Evolutionary conservation across 2,329 filamentous ascomycete genomes (phyloP).

Genomic region (Pyricularia sp.): DNA sequence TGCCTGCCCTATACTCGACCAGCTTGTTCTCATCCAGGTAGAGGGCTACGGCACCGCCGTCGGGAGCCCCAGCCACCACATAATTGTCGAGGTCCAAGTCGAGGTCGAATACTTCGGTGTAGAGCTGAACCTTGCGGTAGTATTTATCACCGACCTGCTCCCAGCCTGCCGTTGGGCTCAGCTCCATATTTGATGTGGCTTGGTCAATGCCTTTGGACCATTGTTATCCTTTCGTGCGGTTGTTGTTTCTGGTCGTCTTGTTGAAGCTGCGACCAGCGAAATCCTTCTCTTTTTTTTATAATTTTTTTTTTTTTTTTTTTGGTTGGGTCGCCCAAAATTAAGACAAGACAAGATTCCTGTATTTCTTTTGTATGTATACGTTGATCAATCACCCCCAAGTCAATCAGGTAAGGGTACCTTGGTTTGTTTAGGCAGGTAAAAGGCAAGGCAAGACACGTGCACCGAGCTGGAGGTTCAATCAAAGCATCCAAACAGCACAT

Average conservation of each 20-base stretch:
- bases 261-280: background rate
- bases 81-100: conserved; percentile 94
- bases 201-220: background rate
- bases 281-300: too few species aligned
- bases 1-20: conserved; percentile 63
- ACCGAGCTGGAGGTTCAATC: background rate
- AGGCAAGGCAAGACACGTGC: background rate
- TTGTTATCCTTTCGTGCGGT: background rate
- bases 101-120: conserved; percentile 85
- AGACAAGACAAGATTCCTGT: background rate
- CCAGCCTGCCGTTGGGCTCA: conserved; percentile 76
- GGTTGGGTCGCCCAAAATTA: too few species aligned
- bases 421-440: background rate
- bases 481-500: background rate
- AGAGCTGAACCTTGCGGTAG: conserved; percentile 91
- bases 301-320: too few species aligned
- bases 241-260: background rate
- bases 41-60: conserved; percentile 75
- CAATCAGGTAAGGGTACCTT: background rate
- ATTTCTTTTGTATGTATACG: background rate
- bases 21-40: conserved; percentile 73
- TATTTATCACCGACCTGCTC: conserved; percentile 87
- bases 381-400: background rate
- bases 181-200: conserved; percentile 34
- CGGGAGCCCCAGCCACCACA: conserved; percentile 82